Evolutionary conservation across 169 alveolate genomes (phyloP), one percentile per base, ranked within the genome.

Genomic region (Plasmodium vinckei): DNA sequence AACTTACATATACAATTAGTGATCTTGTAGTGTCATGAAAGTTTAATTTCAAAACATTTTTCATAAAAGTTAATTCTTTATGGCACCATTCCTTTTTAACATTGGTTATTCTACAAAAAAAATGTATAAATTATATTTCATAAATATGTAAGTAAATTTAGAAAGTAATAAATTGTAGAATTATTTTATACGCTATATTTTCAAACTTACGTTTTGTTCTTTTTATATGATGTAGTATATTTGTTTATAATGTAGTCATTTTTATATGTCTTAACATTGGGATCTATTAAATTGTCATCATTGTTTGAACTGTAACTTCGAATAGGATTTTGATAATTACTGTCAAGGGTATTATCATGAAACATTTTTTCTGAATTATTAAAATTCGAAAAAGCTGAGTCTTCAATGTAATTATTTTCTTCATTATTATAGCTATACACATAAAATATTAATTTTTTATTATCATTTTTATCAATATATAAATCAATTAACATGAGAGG

Each of bases 11-110:
- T 12, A 68, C 91, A 44, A 84, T 84, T 13, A 84, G 63, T 1
- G 91, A 68, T 84, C 91, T 67, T 4, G 87, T 84, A 17, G 73
- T 84, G 63, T 84, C 91, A 57, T 68, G 69, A 27, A 84, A 84
- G 27, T 84, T 68, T 51, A 84, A 54, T 53, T 84, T 84, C 23
- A 84, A 60, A 12, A 84, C 17, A 15, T 84, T 84, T 17, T 84
- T 84, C 86, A 84, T 68, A 71, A 84, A 84, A 63, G 68, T 84
- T 27, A 84, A 21, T 57, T 84, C 91, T 64, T 68, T 68, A 64
- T 68, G n/a, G 17, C 86, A 84, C 91, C 91, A 84, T 27, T 84
- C 91, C 33, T 84, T 84, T 63, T 84, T 84, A 54, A 84, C 42
- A 39, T 42, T 84, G 2, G 91, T 84, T 84, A 84, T 68, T 4